Evolutionary conservation across 495 filamentous ascomycete genomes (phyloP).

Genomic region (Daldinia concentrica): DNA sequence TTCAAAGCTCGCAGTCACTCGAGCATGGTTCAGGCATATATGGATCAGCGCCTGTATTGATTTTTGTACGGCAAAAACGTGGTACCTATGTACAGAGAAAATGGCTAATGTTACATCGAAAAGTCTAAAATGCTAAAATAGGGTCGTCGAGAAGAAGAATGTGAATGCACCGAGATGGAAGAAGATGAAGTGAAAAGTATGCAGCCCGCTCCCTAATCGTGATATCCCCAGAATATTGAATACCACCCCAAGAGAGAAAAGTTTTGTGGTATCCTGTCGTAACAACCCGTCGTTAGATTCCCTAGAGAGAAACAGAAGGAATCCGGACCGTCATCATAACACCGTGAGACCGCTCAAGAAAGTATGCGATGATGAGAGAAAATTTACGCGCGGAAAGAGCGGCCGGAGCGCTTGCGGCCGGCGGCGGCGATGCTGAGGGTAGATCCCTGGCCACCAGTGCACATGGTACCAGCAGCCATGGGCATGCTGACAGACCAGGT

Average conservation of each 20-base stretch:
- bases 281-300: slow-evolving; percentile 3
- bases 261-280: slow-evolving; percentile 8
- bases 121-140: slow-evolving; percentile 11
- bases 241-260: background rate
- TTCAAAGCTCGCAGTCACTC: background rate
- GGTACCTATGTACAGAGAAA: slow-evolving; percentile 6
- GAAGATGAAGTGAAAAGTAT: slow-evolving; percentile 8
- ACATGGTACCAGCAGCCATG: slow-evolving; percentile 52
- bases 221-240: background rate
- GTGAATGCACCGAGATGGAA: background rate
- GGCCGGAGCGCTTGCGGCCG: slow-evolving; percentile 32
- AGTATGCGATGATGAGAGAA: slow-evolving; percentile 1
- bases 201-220: background rate
- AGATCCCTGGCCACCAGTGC: slow-evolving; percentile 47
- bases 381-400: slow-evolving; percentile 44
- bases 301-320: background rate
- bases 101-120: slow-evolving; percentile 4
- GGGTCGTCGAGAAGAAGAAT: background rate
- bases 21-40: background rate
- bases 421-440: slow-evolving; percentile 45
- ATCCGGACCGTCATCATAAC: slow-evolving; percentile 1
- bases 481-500: slow-evolving; percentile 52
- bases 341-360: slow-evolving; percentile 4
- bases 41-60: slow-evolving; percentile 1
- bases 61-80: slow-evolving; percentile 3